Evolutionary conservation across 352 stramenopile genomes (phyloP).

Genomic region (Globisporangium parvum): DNA sequence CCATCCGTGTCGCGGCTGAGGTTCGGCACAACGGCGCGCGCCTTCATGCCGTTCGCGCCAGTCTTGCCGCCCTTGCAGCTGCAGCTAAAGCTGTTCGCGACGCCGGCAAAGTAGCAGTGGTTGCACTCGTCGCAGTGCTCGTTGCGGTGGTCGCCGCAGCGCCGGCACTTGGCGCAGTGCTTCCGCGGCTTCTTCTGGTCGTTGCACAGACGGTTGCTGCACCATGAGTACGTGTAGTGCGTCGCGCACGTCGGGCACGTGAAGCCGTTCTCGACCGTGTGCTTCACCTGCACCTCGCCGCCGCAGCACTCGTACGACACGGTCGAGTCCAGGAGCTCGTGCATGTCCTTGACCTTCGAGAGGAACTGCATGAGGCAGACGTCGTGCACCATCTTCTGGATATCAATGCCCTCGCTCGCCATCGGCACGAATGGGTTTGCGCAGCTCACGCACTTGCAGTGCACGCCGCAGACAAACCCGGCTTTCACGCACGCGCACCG

Average conservation of each 20-base stretch:
- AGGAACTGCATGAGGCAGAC: slow-evolving; percentile 80
- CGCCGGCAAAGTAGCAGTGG: slow-evolving; percentile 81
- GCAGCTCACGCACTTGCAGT: slow-evolving; percentile 77
- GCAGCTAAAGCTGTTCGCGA: slow-evolving; percentile 80
- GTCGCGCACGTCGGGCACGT: slow-evolving; percentile 46
- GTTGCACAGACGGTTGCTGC: slow-evolving; percentile 64
- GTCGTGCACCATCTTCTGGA: slow-evolving; percentile 58
- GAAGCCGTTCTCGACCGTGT: slow-evolving; percentile 57
- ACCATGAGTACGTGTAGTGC: slow-evolving; percentile 79
- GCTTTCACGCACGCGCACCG: slow-evolving; percentile 78
- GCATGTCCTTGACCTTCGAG: slow-evolving; percentile 81
- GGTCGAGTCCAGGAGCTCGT: slow-evolving; percentile 66
- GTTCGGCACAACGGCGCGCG: slow-evolving; percentile 44
- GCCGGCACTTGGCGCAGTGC: slow-evolving; percentile 73
- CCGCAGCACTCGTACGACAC: slow-evolving; percentile 59
- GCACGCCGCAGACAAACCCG: slow-evolving; percentile 64
- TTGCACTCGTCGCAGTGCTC: slow-evolving; percentile 79
- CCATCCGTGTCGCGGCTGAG: slow-evolving; percentile 11
- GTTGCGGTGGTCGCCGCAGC: slow-evolving; percentile 74
- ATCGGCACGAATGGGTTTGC: slow-evolving; percentile 79
- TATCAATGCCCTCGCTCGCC: slow-evolving; percentile 57
- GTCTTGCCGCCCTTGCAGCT: slow-evolving; percentile 45
- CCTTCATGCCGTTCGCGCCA: slow-evolving; percentile 29
- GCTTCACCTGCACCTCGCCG: slow-evolving; percentile 55
- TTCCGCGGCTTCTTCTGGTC: slow-evolving; percentile 75